Evolutionary conservation across 2,329 filamentous ascomycete species (phyloP).

Genomic region (Colletotrichum sp.): DNA sequence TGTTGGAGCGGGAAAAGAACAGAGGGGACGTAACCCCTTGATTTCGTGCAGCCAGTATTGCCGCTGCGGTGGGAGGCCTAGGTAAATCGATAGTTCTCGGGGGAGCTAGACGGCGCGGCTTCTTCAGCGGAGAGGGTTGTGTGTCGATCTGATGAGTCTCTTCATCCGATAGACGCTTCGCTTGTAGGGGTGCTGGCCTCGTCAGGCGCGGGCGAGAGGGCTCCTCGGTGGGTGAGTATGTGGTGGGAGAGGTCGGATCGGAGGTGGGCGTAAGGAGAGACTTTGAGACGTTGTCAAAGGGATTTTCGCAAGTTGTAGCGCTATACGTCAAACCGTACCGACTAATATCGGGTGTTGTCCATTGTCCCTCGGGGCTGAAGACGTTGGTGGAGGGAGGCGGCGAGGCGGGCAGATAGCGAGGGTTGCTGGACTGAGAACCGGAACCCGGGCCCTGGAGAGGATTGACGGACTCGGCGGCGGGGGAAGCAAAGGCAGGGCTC

Average conservation of each 20-base stretch:
- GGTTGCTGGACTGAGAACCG: slow-evolving; percentile 18
- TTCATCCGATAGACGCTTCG: slow-evolving; percentile 33
- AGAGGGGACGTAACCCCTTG: slow-evolving; percentile 53
- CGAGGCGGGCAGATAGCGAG: slow-evolving; percentile 11
- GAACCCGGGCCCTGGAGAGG: slow-evolving; percentile 19
- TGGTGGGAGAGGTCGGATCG: slow-evolving; percentile 4
- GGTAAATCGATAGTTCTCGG: slow-evolving; percentile 49
- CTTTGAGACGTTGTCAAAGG: slow-evolving; percentile 11
- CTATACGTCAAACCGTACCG: slow-evolving; percentile 34
- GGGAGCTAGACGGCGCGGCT: slow-evolving; percentile 50
- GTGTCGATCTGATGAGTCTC: slow-evolving; percentile 3
- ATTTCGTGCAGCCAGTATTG: slow-evolving; percentile 26
- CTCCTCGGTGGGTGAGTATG: neutral
- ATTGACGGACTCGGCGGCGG: neutral
- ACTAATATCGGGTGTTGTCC: slow-evolving; percentile 24
- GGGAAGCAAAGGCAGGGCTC: neutral
- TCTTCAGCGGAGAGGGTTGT: slow-evolving; percentile 45
- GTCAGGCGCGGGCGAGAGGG: neutral
- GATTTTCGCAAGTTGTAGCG: slow-evolving; percentile 23
- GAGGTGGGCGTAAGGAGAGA: slow-evolving; percentile 7
- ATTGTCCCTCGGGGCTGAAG: neutral
- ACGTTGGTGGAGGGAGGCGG: neutral
- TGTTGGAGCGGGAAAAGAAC: slow-evolving; percentile 54
- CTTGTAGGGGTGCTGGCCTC: slow-evolving; percentile 19
- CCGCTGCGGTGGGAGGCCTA: slow-evolving; percentile 23